phyloP scores from a whole-genome alignment of 2,329 filamentous ascomycete species.

The Penicillium sp. region DNA sequence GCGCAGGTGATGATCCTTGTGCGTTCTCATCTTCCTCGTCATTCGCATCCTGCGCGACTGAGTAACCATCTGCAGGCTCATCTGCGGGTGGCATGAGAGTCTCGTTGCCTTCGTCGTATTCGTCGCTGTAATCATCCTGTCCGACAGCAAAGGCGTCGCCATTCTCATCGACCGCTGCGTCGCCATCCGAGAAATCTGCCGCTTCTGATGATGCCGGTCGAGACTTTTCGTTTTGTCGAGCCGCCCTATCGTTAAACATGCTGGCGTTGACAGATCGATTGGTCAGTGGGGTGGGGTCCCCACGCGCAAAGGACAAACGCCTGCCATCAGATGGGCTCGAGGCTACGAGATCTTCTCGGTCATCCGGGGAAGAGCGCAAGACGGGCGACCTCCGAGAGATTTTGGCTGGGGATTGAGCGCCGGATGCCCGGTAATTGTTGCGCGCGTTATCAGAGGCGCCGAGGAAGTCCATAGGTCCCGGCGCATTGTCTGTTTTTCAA shows the following conservation, averaged over 20 bases:
- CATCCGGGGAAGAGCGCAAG: slow-evolving; percentile 39
- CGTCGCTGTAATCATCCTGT: slow-evolving; percentile 23
- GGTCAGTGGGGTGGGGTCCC: slow-evolving; percentile 32
- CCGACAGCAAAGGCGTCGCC: slow-evolving; percentile 23
- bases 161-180: slow-evolving; percentile 35
- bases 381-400: slow-evolving; percentile 39
- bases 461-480: slow-evolving; percentile 39
- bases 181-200: slow-evolving; percentile 33
- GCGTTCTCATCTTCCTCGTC: slow-evolving; percentile 12
- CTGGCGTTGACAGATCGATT: slow-evolving; percentile 32
- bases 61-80: slow-evolving; percentile 1
- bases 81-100: slow-evolving; percentile 16
- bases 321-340: slow-evolving; percentile 37
- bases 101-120: slow-evolving; percentile 23
- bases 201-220: slow-evolving; percentile 16
- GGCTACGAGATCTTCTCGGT: slow-evolving; percentile 28
- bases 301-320: slow-evolving; percentile 17
- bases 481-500: slow-evolving; percentile 32
- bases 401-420: slow-evolving; percentile 43
- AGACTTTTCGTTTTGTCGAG: slow-evolving; percentile 18
- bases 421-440: slow-evolving; percentile 33
- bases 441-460: slow-evolving; percentile 30
- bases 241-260: slow-evolving; percentile 20
- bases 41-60: slow-evolving; percentile 11
- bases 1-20: slow-evolving; percentile 8